Percentiles rank a stretch among this genome's conserved stretches.
phyloP scores from a whole-genome alignment of 306 rosid species.

The Rubus parviflorus region DNA sequence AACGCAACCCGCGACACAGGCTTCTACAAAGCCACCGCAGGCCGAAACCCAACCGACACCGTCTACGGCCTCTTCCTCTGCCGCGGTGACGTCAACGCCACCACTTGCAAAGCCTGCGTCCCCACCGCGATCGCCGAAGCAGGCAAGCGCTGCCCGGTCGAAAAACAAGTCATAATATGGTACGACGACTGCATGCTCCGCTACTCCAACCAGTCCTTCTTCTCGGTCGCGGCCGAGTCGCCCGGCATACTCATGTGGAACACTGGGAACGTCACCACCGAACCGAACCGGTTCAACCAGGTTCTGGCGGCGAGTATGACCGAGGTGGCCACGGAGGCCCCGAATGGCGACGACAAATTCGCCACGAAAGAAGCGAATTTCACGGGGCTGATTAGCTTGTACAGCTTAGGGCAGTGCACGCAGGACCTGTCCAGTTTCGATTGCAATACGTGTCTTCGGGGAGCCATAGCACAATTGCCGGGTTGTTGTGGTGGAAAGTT shows the following conservation, averaged over 20 bases:
- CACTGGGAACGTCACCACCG: not conserved
- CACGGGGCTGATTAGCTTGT: not conserved
- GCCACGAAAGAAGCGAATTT: not conserved
- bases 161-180: constrained; percentile 45
- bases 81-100: not conserved
- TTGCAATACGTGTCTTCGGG: constrained; percentile 8
- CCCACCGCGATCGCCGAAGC: constrained; percentile 23
- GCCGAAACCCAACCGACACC: not conserved
- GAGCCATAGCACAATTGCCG: not conserved
- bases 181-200: constrained; percentile 49
- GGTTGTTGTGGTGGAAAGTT: constrained; percentile 2
- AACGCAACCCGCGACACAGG: not conserved
- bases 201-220: constrained; percentile 37
- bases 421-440: constrained; percentile 17
- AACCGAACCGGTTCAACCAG: not conserved
- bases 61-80: constrained; percentile 18
- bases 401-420: constrained; percentile 33
- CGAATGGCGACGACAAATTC: not conserved
- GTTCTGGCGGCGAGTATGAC: not conserved
- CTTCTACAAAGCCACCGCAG: constrained; percentile 13
- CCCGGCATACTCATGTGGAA: not conserved
- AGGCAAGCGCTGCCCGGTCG: constrained; percentile 25
- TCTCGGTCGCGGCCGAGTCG: not conserved
- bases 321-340: not conserved
- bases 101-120: constrained; percentile 42